A percentile compares a stretch with the other conserved stretches of the same genome.
Conservation (phyloP, 257 asterid genomes). For the Agastache rugosa region DNA sequence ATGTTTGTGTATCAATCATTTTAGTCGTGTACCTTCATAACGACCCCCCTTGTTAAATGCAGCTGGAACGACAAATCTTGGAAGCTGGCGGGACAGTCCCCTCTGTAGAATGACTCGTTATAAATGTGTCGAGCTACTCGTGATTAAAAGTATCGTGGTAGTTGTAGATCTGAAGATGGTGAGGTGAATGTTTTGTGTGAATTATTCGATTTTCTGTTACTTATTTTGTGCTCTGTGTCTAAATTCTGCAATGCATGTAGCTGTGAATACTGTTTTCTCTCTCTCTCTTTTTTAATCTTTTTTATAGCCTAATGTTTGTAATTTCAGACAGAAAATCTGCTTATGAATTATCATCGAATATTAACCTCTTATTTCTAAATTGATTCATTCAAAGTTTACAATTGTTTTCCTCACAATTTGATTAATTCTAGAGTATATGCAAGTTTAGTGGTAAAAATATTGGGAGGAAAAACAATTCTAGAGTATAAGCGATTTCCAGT, state of each 20-base stretch:
- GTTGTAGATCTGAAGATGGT: conserved; percentile 31
- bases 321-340: conserved; percentile 5
- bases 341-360: conserved; percentile 1
- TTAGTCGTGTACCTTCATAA: not conserved
- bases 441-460: not conserved
- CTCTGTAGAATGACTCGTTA: conserved; percentile 35
- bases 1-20: not conserved
- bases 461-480: too few species aligned
- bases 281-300: not conserved
- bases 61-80: conserved; percentile 85
- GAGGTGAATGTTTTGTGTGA: conserved; percentile 19
- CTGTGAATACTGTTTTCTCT: conserved; percentile 4
- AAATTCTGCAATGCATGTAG: conserved; percentile 31
- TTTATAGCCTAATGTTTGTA: conserved; percentile 17
- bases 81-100: conserved; percentile 82
- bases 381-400: not conserved
- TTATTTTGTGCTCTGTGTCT: not conserved
- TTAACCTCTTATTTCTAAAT: not conserved
- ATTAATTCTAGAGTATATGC: not conserved
- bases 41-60: conserved; percentile 29
- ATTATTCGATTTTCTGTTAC: not conserved
- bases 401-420: not conserved
- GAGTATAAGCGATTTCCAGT: not conserved
- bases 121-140: conserved; percentile 22
- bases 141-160: conserved; percentile 19